Evolutionary conservation across 306 rosid genomes (phyloP).

Genomic region (Ormosia emarginata): DNA sequence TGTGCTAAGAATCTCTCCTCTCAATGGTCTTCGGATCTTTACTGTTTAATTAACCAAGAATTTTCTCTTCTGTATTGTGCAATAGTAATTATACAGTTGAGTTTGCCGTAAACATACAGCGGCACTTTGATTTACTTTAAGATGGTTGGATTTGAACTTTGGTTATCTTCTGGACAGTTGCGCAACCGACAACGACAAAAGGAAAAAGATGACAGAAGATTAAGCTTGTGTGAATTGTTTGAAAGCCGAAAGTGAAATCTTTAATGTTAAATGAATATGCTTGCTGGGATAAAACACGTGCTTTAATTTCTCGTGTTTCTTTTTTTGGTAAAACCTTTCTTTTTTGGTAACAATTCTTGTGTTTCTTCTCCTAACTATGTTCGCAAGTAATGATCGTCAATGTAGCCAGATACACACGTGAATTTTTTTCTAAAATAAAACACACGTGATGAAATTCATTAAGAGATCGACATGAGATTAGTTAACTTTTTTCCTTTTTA

Average conservation of each 20-base stretch:
- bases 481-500: not conserved
- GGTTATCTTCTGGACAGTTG: not conserved
- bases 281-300: not conserved
- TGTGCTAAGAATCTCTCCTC: too few relatives aligned
- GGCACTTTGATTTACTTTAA: not conserved
- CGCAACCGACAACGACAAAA: not conserved
- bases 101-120: too few relatives aligned
- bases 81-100: too few relatives aligned
- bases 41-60: too few relatives aligned
- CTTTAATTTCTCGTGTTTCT: not conserved
- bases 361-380: not conserved
- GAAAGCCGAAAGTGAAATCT: not conserved
- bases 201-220: not conserved
- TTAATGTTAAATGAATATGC: not conserved
- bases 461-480: not conserved
- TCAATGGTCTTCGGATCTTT: too few relatives aligned
- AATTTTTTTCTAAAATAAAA: not conserved
- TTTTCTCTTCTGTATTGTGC: too few relatives aligned
- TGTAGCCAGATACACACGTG: not conserved
- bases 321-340: too few relatives aligned
- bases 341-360: too few relatives aligned
- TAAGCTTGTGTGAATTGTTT: not conserved
- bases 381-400: not conserved
- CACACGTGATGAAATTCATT: not conserved
- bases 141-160: not conserved